Base-by-base conservation (phyloP, 306 rosid genomes). In the Cicer yamashitae region DNA sequence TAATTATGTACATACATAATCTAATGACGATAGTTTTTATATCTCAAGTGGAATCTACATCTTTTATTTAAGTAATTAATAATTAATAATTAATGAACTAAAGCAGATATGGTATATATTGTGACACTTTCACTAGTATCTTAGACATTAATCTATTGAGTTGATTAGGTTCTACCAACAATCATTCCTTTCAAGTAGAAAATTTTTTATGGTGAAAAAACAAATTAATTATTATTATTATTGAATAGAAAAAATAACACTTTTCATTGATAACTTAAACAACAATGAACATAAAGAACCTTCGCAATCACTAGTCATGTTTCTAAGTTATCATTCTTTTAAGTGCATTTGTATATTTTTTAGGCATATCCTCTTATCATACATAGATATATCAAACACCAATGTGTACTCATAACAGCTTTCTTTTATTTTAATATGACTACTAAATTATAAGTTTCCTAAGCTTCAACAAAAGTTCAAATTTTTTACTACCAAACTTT, bases 211-310 rank as follows among this genome's bases (percentile, higher is more conserved):
- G 59, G 50, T 6, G 11, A 85, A 77, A 84, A 79, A 73, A 77
- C 83, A 79, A 73, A 18, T 38, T 1, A 58, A 74, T 30, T 11
- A 59, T 25, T 30, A 10, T 25, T 22, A 22, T 64, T 73, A 57
- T 78, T 70, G 45, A 76, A 45, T 14, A 38, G 51, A 75, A 81
- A 58, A 40, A 75, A 50, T 50, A 81, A 7, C 79, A 70, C 88
- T 81, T 85, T 85, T 81, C 46, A 82, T 78, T 50, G 88, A 85
- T 78, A 81, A 82, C 84, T 78, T 75, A 81, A 85, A 81, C 85
- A 74, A 73, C 67, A 48, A 48, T 67, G 67, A 41, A 65, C 38
- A 25, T 82, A 74, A 75, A 57, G 7, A 82, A 61, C 45, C 66
- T 22, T 73, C 17, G 6, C 54, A 71, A 80, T 66, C n/a, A n/a